Evolutionary conservation across 2,329 filamentous ascomycete genomes (phyloP).

Genomic region (Bipolaris zeicola): DNA sequence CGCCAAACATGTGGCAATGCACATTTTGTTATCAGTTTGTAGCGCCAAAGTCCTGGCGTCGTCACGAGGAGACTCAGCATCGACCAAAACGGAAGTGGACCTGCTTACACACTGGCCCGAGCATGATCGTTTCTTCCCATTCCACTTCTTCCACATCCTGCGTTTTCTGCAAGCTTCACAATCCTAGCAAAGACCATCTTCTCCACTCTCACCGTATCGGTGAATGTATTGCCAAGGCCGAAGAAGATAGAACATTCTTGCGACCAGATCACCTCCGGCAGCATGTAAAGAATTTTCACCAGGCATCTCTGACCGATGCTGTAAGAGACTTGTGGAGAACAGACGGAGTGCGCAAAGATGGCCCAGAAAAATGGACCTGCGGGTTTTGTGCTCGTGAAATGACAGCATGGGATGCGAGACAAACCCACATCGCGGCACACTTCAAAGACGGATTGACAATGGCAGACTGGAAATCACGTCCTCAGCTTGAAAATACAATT

Average conservation of each 20-base stretch:
- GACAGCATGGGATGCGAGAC: conserved; percentile 36
- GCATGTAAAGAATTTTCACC: conserved; percentile 44
- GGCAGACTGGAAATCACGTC: conserved; percentile 28
- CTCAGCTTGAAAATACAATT: background rate
- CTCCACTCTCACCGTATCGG: conserved; percentile 33
- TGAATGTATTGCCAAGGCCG: conserved; percentile 37
- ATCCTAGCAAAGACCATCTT: conserved; percentile 41
- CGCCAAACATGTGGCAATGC: conserved; percentile 41
- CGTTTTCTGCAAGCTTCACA: conserved; percentile 36
- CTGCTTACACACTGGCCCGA: conserved; percentile 38
- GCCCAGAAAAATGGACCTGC: conserved; percentile 33
- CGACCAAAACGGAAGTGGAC: conserved; percentile 43
- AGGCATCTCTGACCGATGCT: conserved; percentile 26
- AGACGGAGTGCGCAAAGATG: conserved; percentile 18
- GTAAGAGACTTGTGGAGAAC: conserved; percentile 39
- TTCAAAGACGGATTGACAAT: conserved; percentile 43
- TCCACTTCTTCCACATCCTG: conserved; percentile 22
- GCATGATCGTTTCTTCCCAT: conserved; percentile 18
- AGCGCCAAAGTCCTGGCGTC: conserved; percentile 44
- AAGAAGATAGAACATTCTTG: conserved; percentile 39
- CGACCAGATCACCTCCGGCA: conserved; percentile 43
- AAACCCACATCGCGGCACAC: conserved; percentile 41
- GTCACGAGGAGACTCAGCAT: conserved; percentile 47
- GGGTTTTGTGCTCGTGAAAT: conserved; percentile 39
- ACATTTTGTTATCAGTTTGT: conserved; percentile 40